Base-by-base conservation (phyloP, 2,329 filamentous ascomycete genomes). In the Apiospora malaysiana region DNA sequence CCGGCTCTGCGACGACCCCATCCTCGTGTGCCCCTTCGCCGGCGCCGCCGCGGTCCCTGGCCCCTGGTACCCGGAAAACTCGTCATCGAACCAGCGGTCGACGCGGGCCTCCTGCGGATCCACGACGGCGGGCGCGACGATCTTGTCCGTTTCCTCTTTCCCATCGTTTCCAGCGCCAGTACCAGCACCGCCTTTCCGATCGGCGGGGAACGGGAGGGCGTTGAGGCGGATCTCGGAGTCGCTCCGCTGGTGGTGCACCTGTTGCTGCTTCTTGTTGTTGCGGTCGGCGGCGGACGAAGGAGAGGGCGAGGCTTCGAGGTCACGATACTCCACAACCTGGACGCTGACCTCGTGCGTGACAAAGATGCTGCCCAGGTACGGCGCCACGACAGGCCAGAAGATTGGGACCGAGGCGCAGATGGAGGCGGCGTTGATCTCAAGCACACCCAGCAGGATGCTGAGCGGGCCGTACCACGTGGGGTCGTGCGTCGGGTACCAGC, bases 331-430 rank as follows among this genome's bases (percentile, higher is more conserved):
- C 32, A 68, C 71, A 21, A 70, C 69, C 63, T 71, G 66, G 14
- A 80, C 74, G 74, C 76, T 78, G 10, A 82, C 77, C 66, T 82
- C 81, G 21, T 78, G 79, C n/a, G 80, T 82, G 18, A 82, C 78
- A 69, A 81, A 81, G 73, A 82, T 81, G 56, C 70, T 76, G 68
- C 75, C 77, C 42, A 80, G 59, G n/a, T 72, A 72, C n/a, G 78
- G 73, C 40, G 75, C 72, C 0, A 82, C 70, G 8, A 78, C 73
- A 16, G 78, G 78, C 77, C 76, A 80, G 75, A 80, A 80, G 23
- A 79, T 77, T 27, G 78, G 78, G 43, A 80, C 73, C 63, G 78
- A 79, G 8, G 78, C 78, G 74, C 77, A 78, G 66, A 79, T 78
- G 65, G 75, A 78, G 18, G 78, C 77, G 2, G 77, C 75, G 70